A percentile compares a stretch with the other conserved stretches of the same genome.
These are phyloP conservation scores for Calocybe indica DNA, from an alignment of 768 basidiomycete genomes.

Conservation along the genomic window DNA sequence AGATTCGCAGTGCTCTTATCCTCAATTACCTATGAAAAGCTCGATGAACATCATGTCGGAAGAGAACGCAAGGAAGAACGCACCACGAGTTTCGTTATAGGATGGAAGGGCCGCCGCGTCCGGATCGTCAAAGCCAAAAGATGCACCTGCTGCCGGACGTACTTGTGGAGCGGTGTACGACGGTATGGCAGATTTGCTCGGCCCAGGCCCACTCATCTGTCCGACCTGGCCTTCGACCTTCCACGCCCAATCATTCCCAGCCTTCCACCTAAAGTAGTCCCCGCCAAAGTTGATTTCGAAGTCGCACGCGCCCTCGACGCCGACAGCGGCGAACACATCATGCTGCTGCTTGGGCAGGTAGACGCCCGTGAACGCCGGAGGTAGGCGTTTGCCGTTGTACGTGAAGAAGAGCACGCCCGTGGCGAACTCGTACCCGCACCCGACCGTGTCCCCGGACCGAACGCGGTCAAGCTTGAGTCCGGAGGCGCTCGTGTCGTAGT, in stretches of 20 bases:
- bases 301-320: conserved; percentile 46
- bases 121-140: too few relatives aligned
- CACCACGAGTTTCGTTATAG: too few relatives aligned
- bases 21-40: too few relatives aligned
- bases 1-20: too few relatives aligned
- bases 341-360: conserved; percentile 44
- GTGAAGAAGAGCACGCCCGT: conserved; percentile 56
- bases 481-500: conserved; percentile 30
- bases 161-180: too few relatives aligned
- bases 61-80: too few relatives aligned
- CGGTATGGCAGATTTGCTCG: too few relatives aligned
- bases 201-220: not conserved
- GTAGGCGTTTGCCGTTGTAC: conserved; percentile 51
- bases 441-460: conserved; percentile 44
- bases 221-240: conserved; percentile 60
- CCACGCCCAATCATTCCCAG: conserved; percentile 65
- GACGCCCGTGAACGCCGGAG: conserved; percentile 51
- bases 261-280: conserved; percentile 52
- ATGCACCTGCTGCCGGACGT: too few relatives aligned
- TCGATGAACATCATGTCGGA: too few relatives aligned
- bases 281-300: conserved; percentile 65
- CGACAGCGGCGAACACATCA: conserved; percentile 64
- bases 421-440: conserved; percentile 59
- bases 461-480: conserved; percentile 19
- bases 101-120: too few relatives aligned